Evolutionary conservation across 495 filamentous ascomycete species (phyloP).

Genomic region (Hyaloscypha bicolor): DNA sequence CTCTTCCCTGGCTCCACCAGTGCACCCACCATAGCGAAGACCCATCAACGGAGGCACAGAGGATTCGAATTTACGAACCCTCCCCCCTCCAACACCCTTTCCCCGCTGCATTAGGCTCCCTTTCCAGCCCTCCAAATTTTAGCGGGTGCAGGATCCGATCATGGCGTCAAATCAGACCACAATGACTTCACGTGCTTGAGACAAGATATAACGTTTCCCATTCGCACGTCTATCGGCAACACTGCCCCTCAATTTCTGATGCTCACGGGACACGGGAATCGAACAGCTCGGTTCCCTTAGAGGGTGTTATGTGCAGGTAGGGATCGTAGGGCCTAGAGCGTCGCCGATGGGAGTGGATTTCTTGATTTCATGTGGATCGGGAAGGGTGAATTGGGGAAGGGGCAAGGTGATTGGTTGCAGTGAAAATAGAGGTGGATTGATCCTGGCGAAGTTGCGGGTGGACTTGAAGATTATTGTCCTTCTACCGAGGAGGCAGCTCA

Average conservation of each 20-base stretch:
- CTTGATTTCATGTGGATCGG: neutral
- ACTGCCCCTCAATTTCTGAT: neutral
- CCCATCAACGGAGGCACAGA: neutral
- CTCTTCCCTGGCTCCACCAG: neutral
- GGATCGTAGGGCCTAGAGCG: neutral
- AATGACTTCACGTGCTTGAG: neutral
- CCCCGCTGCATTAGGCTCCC: too few relatives aligned
- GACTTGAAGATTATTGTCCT: too few relatives aligned
- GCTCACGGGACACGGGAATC: neutral
- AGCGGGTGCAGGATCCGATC: neutral
- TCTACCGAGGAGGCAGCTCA: neutral
- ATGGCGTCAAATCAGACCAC: neutral
- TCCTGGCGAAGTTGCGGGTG: too few relatives aligned
- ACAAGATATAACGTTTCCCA: neutral
- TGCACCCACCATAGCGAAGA: neutral
- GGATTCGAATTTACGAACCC: too few relatives aligned
- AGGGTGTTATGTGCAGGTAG: neutral
- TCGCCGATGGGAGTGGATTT: neutral
- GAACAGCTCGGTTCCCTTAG: neutral
- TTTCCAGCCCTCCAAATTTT: neutral
- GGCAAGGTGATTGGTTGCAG: neutral
- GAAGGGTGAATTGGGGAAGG: neutral
- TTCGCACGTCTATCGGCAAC: neutral
- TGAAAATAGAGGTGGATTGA: neutral
- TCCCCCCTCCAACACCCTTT: too few relatives aligned